Percentiles rank a stretch among this genome's conserved stretches.
These are phyloP conservation scores for Vigna mungo DNA, from an alignment of 306 rosid species.

Conservation along the genomic window DNA sequence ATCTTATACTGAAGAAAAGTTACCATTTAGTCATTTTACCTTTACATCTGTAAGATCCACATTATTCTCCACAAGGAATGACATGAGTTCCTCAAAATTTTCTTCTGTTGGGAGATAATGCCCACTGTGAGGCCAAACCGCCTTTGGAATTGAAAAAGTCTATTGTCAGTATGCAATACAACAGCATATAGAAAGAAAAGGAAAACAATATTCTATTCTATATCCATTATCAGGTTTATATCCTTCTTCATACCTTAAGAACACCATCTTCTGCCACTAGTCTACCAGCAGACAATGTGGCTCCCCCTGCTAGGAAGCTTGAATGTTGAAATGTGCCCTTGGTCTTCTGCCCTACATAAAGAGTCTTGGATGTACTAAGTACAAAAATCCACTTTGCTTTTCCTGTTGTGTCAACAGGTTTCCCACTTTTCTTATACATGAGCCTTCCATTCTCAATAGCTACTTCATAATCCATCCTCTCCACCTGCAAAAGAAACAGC, in stretches of 20 bases:
- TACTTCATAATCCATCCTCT: constrained; percentile 68
- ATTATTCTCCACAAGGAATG: constrained; percentile 64
- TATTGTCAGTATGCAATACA: constrained; percentile 33
- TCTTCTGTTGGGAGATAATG: constrained; percentile 92
- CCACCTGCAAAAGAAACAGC: constrained; percentile 56
- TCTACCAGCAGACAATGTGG: constrained; percentile 89
- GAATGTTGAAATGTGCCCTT: constrained; percentile 96
- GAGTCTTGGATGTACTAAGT: constrained; percentile 75
- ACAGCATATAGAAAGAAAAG: neutral
- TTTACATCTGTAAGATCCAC: constrained; percentile 76
- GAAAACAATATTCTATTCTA: neutral
- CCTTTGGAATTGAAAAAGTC: constrained; percentile 49
- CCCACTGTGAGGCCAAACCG: constrained; percentile 96
- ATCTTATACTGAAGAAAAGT: constrained; percentile 13
- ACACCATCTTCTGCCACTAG: constrained; percentile 68
- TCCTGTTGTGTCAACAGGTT: constrained; percentile 58
- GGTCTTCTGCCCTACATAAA: constrained; percentile 75
- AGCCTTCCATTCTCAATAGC: constrained; percentile 64
- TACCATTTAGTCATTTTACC: constrained; percentile 50
- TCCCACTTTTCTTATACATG: constrained; percentile 55
- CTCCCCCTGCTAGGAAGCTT: constrained; percentile 94
- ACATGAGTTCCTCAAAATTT: constrained; percentile 73
- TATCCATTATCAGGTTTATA: neutral
- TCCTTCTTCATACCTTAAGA: constrained; percentile 65
- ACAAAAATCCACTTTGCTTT: constrained; percentile 87